Percentiles rank a stretch among this genome's conserved stretches.
Conservation (phyloP, 1,139 yeast species). For the Schwanniomyces etchellsii region DNA sequence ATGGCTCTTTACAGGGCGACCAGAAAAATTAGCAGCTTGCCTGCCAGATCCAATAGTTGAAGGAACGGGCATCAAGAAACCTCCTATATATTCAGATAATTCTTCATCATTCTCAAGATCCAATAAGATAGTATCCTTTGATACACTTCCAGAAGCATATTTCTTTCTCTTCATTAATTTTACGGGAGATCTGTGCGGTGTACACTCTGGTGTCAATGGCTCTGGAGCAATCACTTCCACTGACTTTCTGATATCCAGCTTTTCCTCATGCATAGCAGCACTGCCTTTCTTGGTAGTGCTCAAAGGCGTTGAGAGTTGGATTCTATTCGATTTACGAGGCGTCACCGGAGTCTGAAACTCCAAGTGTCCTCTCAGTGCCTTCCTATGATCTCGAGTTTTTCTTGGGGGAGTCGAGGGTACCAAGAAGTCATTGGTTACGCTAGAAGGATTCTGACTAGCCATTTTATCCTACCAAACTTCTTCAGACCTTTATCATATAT, state of each 20-base stretch:
- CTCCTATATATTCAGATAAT: conserved; percentile 14
- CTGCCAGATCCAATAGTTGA: conserved; percentile 39
- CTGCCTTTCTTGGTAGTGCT: conserved; percentile 1
- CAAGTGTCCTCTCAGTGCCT: conserved; percentile 1
- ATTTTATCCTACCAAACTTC: background rate
- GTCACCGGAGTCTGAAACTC: conserved; percentile 5
- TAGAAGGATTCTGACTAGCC: background rate
- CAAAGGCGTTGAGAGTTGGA: conserved; percentile 1
- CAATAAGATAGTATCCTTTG: conserved; percentile 4
- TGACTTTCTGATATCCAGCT: background rate
- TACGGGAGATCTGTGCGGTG: conserved; percentile 6
- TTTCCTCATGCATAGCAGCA: background rate
- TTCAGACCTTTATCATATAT: no score
- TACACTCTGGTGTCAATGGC: conserved; percentile 7
- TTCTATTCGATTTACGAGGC: conserved; percentile 3
- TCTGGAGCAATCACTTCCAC: conserved; percentile 1
- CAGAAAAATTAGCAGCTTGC: conserved; percentile 7
- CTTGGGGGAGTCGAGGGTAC: conserved; percentile 10
- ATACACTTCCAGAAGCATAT: background rate
- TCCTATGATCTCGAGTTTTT: conserved; percentile 2
- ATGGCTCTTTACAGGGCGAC: conserved; percentile 13
- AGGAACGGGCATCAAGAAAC: conserved; percentile 33
- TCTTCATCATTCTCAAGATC: background rate
- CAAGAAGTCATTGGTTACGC: conserved; percentile 6
- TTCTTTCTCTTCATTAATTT: conserved; percentile 4